Base-by-base conservation (phyloP, 192 early-diverging fungal species). In the Spinellus fusiger region DNA sequence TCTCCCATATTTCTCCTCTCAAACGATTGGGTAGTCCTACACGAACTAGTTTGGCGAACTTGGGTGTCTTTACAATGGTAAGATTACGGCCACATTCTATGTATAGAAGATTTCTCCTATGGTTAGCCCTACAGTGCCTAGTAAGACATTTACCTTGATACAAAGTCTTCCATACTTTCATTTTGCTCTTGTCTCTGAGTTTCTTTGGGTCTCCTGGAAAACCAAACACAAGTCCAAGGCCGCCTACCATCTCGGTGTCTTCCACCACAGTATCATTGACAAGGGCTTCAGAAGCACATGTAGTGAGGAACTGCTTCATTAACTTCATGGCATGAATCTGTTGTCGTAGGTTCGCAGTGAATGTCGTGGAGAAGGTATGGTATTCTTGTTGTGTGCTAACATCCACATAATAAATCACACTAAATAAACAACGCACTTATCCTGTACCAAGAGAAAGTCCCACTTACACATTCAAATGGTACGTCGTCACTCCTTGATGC, bases 1-100 rank as follows among this genome's bases (percentile, higher is more conserved):
- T 73, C 68, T 95, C 93, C 93, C 93, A 95, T 25, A 93, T 82
- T 72, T 95, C 93, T 22, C 91, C 93, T n/a, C 93, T 74, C 62
- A 95, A 64, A 18, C 73, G 59, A 65, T 92, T 89, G 18, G 92
- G 89, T 37, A 95, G 67, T 15, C 93, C 93, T 0, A 93, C 82
- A 18, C 90, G 82, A 32, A 94, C 77, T 22, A 95, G 76, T 59
- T 90, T 88, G 49, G 84, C 81, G 70, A 92, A 93, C 48, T 86
- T 88, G 8, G 93, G 83, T 0, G 83, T 76, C n/a, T 91, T 80
- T 1, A 91, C 69, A 12, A 86, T 65, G 4, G 92, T 93, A 66
- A 95, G 73, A 58, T 95, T 93, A 33, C 93, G 75, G 2, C 93
- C 93, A 62, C 87, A 79, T 54, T 87, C 70, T 72, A 26, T 18